Percentiles rank a stretch among this genome's conserved stretches.
Conservation (phyloP, 2,329 filamentous ascomycete species). For the Leptographium wingfieldii region DNA sequence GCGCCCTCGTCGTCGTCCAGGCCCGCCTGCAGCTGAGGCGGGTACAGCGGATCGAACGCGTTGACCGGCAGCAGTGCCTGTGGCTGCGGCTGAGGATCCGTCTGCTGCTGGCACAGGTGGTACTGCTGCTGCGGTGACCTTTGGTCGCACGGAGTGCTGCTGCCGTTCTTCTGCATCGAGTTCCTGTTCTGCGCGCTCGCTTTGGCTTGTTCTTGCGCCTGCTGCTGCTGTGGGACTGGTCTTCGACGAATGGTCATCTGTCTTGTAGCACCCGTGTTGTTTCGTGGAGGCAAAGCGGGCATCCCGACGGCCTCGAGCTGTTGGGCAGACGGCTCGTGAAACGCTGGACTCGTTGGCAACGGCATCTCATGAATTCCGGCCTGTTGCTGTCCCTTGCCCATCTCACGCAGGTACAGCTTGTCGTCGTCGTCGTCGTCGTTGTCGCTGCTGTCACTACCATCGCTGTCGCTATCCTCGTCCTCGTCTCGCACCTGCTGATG, state of each 20-base stretch:
- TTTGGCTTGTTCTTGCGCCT: not conserved
- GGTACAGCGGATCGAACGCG: too few species aligned
- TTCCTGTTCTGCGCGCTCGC: not conserved
- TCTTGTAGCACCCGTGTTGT: not conserved
- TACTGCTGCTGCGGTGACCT: not conserved
- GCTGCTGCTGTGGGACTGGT: not conserved
- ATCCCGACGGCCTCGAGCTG: not conserved
- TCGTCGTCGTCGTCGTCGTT: not conserved
- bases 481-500: not conserved
- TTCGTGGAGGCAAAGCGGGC: not conserved
- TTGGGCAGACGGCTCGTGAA: not conserved
- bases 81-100: conserved; percentile 26
- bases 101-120: not conserved
- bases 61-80: not conserved
- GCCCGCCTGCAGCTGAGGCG: conserved; percentile 26
- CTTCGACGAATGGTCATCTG: not conserved
- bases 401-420: not conserved
- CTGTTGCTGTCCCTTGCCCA: not conserved
- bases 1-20: conserved; percentile 20
- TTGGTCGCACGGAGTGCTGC: not conserved
- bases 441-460: not conserved
- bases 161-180: not conserved
- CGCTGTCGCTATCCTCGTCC: not conserved
- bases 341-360: too few species aligned
- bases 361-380: not conserved